phyloP scores from a whole-genome alignment of 1,284 basidiomycete species.

The Neolentinus lepideus region DNA sequence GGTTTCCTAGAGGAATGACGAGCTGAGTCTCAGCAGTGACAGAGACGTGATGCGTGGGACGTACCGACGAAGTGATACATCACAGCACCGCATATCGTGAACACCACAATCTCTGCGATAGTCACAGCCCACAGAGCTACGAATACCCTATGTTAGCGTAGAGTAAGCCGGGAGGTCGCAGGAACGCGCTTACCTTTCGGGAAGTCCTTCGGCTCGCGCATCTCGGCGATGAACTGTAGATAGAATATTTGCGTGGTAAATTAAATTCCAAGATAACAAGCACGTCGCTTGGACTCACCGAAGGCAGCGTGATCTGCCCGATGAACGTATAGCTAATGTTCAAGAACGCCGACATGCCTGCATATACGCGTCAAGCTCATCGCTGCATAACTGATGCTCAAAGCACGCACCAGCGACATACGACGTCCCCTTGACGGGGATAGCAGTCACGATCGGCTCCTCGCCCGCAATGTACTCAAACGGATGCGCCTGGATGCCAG shows the following conservation, averaged over 20 bases:
- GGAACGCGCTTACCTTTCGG: constrained; percentile 37
- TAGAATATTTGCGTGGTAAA: too few relatives aligned
- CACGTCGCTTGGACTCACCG: constrained; percentile 16
- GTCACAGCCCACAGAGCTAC: constrained; percentile 38
- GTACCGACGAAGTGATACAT: constrained; percentile 46
- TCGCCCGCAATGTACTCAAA: constrained; percentile 28
- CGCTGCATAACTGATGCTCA: constrained; percentile 10
- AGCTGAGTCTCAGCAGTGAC: neutral
- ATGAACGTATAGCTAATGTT: constrained; percentile 55
- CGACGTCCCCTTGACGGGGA: constrained; percentile 38
- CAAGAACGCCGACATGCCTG: constrained; percentile 36
- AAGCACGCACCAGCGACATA: constrained; percentile 43
- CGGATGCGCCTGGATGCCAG: constrained; percentile 42
- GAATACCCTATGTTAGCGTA: neutral
- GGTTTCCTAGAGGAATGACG: constrained; percentile 24
- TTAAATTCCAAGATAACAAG: neutral
- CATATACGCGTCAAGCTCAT: constrained; percentile 1
- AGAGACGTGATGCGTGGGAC: constrained; percentile 1
- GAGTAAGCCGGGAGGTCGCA: neutral
- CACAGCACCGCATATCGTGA: constrained; percentile 53
- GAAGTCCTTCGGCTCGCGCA: constrained; percentile 57
- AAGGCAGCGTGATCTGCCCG: constrained; percentile 47
- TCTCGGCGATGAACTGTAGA: constrained; percentile 41
- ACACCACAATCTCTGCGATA: constrained; percentile 49
- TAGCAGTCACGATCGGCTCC: constrained; percentile 30